Base-by-base conservation (phyloP, 75 land plant genomes). In the Selaginella moellendorffii region DNA sequence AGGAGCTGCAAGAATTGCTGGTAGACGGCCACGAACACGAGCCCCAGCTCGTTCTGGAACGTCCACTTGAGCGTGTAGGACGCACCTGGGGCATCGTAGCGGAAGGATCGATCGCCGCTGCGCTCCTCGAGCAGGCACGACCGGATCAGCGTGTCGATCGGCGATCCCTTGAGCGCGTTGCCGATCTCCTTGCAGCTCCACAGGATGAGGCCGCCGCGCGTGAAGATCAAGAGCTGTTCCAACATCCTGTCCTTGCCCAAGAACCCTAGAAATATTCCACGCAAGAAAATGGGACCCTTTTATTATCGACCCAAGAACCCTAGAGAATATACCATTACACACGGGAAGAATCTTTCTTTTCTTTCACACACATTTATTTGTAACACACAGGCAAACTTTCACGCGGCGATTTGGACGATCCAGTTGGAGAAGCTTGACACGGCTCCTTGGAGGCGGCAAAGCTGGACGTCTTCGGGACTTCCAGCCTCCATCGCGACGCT, bases 61-160 rank as follows among this genome's bases (percentile, higher is more conserved):
- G 87, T 78, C 98, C 98, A 93, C 68, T 89, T 89, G 24, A 93
- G 85, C 5, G 96, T 93, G 72, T 93, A 93, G 0, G 91, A 68
- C 0, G 82, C 86, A 21, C 87, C 91, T 1, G 79, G 72, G 22
- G 76, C 78, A 31, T 89, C 96, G 67, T 89, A 85, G 17, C 82
- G 82, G 54, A 66, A 93, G 10, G 90, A 78, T 23, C 87, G 61
- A 26, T 81, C 83, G 2, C 88, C 98, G 1, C 90, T 84, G 2
- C 96, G 77, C 64, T 93, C 98, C 74, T 93, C 98, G 65, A 93
- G 73, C 46, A 93, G 98, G 64, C 90, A 85, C 1, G 98, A 86
- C 26, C 87, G 62, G 73, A 93, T 89, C 62, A 93, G 68, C n/a
- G 98, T 74, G 52, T 93, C 96, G 63, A 93, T 86, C 1, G 98